phyloP scores from a whole-genome alignment of 768 basidiomycete genomes.

The Lactifluus piperatus region DNA sequence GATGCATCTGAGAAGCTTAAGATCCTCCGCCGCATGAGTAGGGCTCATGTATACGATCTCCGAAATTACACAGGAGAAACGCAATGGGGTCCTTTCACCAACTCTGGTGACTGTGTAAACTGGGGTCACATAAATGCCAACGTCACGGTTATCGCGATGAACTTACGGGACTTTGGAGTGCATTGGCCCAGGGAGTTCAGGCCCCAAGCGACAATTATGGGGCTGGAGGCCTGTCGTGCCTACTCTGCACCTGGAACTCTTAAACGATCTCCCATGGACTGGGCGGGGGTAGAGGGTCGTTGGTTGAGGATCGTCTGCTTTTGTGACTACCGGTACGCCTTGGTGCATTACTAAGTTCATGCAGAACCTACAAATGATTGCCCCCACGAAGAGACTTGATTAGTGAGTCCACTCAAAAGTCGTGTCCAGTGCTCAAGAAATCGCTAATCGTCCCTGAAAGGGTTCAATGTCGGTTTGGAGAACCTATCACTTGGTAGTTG shows the following conservation, averaged over 20 bases:
- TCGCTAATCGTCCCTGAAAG: conserved; percentile 14
- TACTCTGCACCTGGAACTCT: conserved; percentile 42
- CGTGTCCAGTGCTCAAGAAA: background rate
- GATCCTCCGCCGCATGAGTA: conserved; percentile 36
- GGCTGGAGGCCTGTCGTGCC: conserved; percentile 43
- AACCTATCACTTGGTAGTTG: background rate
- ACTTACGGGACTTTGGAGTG: conserved; percentile 35
- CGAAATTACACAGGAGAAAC: conserved; percentile 44
- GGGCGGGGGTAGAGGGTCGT: conserved; percentile 70
- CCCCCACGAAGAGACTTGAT: conserved; percentile 32
- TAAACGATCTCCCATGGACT: conserved; percentile 36
- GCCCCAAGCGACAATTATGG: conserved; percentile 17
- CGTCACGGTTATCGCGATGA: conserved; percentile 43
- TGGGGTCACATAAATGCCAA: conserved; percentile 61
- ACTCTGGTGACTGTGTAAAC: conserved; percentile 35
- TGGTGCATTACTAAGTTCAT: background rate
- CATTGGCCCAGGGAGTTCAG: conserved; percentile 15
- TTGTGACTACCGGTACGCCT: conserved; percentile 62
- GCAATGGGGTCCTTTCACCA: conserved; percentile 50
- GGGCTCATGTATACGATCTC: conserved; percentile 57
- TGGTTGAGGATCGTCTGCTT: conserved; percentile 71
- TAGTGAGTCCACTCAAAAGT: conserved; percentile 26
- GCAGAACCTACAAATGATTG: background rate
- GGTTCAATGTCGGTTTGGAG: conserved; percentile 25
- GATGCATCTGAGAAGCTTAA: conserved; percentile 22